Evolutionary conservation across 208 protist species (phyloP).

Genomic region (Trichomonas tenax): DNA sequence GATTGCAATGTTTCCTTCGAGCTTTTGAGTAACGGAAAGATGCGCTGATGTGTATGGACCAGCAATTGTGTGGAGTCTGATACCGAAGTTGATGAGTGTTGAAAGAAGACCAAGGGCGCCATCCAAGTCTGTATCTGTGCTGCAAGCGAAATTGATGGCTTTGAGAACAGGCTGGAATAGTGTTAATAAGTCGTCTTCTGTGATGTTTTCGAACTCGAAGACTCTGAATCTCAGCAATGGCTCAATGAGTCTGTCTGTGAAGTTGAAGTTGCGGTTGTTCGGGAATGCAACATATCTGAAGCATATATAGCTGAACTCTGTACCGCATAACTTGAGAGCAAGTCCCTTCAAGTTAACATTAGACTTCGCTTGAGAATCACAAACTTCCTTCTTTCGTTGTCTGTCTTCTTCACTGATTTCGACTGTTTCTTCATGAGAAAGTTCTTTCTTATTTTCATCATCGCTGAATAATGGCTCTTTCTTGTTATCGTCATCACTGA

Average conservation of each 20-base stretch:
- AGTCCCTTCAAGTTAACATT: background rate
- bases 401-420: background rate
- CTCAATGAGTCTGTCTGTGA: background rate
- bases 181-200: background rate
- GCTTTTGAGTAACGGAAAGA: background rate
- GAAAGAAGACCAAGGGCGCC: background rate
- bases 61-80: background rate
- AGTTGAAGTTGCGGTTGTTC: background rate
- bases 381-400: background rate
- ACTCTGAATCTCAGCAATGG: background rate
- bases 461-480: no score
- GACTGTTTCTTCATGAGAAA: background rate
- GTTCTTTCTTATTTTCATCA: no score
- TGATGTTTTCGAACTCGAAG: background rate
- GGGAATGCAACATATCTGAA: background rate
- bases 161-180: background rate
- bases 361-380: background rate
- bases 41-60: background rate
- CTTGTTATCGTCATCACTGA: no score
- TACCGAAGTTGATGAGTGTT: background rate
- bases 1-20: background rate
- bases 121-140: background rate
- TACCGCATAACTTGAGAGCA: background rate
- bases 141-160: background rate
- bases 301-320: background rate